A percentile compares a stretch with the other conserved stretches of the same genome.
These are phyloP conservation scores for Blastobotrys elegans DNA, from an alignment of 1,139 yeast species.

Conservation along the genomic window DNA sequence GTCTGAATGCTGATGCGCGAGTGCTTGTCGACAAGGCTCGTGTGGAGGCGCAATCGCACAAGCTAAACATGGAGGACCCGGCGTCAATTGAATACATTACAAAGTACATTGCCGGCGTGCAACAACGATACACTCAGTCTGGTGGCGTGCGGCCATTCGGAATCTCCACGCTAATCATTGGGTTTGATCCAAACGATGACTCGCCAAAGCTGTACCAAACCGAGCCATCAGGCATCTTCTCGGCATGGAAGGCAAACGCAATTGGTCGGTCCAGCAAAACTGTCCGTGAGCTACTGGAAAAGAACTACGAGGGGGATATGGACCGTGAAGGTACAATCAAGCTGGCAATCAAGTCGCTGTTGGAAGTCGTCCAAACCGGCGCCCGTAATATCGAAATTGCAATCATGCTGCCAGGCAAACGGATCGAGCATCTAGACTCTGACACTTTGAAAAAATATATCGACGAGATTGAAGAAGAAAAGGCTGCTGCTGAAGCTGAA, in stretches of 20 bases:
- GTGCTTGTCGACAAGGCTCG: conserved; percentile 92
- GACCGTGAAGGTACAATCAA: conserved; percentile 71
- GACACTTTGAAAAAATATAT: conserved; percentile 77
- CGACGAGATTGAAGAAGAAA: conserved; percentile 82
- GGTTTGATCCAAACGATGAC: conserved; percentile 82
- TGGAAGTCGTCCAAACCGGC: conserved; percentile 97
- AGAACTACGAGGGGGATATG: conserved; percentile 72
- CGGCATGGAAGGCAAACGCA: conserved; percentile 99
- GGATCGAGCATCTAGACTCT: conserved; percentile 41
- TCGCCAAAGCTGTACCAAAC: conserved; percentile 87
- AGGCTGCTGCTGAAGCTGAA: conserved; percentile 84
- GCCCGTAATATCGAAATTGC: conserved; percentile 94
- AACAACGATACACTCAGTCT: conserved; percentile 94
- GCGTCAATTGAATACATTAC: conserved; percentile 90
- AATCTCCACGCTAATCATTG: conserved; percentile 90
- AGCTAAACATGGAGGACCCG: conserved; percentile 88
- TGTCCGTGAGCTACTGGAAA: conserved; percentile 91
- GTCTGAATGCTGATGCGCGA: conserved; percentile 96
- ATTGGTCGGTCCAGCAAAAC: conserved; percentile 95
- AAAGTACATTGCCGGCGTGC: conserved; percentile 92
- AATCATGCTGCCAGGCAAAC: conserved; percentile 66
- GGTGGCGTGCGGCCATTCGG: conserved; percentile 98
- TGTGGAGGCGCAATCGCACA: conserved; percentile 95
- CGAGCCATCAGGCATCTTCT: conserved; percentile 95
- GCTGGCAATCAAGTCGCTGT: conserved; percentile 76